Evolutionary conservation across 2,329 filamentous ascomycete genomes (phyloP).

Genomic region (Trichoderma arundinaceum): DNA sequence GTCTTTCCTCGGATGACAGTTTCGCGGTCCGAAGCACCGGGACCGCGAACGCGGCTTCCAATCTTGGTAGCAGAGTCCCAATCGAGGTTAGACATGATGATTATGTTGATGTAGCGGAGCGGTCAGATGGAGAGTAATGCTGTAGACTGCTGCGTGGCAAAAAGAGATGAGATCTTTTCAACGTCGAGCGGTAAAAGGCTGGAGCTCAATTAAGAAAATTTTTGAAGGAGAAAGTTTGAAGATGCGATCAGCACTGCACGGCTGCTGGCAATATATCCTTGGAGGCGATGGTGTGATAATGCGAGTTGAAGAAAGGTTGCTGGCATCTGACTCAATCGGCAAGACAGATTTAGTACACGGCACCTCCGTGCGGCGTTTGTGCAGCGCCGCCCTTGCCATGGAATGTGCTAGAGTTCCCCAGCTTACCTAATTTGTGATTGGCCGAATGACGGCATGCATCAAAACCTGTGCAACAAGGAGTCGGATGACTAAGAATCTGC

Average conservation of each 20-base stretch:
- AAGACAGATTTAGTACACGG: constrained; percentile 37
- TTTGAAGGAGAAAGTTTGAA: not conserved
- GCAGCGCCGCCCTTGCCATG: constrained; percentile 34
- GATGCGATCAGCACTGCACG: not conserved
- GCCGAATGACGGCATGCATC: constrained; percentile 11
- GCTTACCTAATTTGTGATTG: constrained; percentile 30
- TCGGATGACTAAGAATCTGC: constrained; percentile 37
- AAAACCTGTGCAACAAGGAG: not conserved
- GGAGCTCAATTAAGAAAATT: not conserved
- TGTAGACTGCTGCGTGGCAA: constrained; percentile 35
- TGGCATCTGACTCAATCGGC: constrained; percentile 48
- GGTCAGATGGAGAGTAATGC: constrained; percentile 41
- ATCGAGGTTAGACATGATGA: constrained; percentile 65
- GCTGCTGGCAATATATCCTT: constrained; percentile 1
- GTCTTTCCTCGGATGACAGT: constrained; percentile 84
- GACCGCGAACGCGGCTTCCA: constrained; percentile 78
- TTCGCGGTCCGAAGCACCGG: constrained; percentile 73
- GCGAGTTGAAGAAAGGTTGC: constrained; percentile 20
- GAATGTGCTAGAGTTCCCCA: constrained; percentile 42
- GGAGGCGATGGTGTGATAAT: constrained; percentile 8
- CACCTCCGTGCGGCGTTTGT: constrained; percentile 32
- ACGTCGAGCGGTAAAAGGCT: not conserved
- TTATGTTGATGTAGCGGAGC: constrained; percentile 7
- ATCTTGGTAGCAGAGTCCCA: constrained; percentile 94
- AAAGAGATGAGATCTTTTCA: constrained; percentile 34